Conservation (phyloP, 2,329 filamentous ascomycete genomes). For the Colletotrichum paranaense region DNA sequence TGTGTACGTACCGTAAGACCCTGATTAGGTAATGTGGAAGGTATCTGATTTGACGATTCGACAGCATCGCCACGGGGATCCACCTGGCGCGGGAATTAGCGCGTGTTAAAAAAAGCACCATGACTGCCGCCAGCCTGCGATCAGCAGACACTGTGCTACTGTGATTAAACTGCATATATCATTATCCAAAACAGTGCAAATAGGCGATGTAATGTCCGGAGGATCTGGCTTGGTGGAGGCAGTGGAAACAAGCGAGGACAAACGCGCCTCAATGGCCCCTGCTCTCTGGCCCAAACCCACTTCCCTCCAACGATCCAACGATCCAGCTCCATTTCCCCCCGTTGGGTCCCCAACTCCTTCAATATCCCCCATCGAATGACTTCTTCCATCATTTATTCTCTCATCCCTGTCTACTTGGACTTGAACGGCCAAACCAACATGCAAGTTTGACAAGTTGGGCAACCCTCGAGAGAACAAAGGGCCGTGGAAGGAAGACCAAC, state of each 20-base stretch:
- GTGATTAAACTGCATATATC: rapidly evolving
- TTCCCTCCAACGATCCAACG: background rate
- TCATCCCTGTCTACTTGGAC: background rate
- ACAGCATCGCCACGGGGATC: constrained; percentile 25
- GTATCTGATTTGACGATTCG: background rate
- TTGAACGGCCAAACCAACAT: constrained; percentile 14
- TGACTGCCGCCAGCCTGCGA: constrained; percentile 12
- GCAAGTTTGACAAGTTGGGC: background rate
- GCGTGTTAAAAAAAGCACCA: constrained; percentile 31
- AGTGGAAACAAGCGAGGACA: constrained; percentile 20
- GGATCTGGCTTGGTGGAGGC: constrained; percentile 26
- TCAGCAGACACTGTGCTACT: background rate
- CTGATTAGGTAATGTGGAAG: background rate
- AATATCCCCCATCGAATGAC: constrained; percentile 27
- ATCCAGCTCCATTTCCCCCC: background rate
- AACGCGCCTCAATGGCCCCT: constrained; percentile 14
- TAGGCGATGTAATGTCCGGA: background rate
- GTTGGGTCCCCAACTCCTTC: constrained; percentile 17
- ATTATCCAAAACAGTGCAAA: background rate
- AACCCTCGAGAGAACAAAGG: background rate
- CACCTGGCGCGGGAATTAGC: constrained; percentile 23
- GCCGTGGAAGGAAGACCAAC: background rate
- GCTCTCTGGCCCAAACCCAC: constrained; percentile 9
- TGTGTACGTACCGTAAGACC: background rate
- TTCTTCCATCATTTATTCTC: background rate